These are phyloP conservation scores for Suzukiozyma palmioleophila DNA, from an alignment of 1,139 yeast genomes.

Conservation along the genomic window DNA sequence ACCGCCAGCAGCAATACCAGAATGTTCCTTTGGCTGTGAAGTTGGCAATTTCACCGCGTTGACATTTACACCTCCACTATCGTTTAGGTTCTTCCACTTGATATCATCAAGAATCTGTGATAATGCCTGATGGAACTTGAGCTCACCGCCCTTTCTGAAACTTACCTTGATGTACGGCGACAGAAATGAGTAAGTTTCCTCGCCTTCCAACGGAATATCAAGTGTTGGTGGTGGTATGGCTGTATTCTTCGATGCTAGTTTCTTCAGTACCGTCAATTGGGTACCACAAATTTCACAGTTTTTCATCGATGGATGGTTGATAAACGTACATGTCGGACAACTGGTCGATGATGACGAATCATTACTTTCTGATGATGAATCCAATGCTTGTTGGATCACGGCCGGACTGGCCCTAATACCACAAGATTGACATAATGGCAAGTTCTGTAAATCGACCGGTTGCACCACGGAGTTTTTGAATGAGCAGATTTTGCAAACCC, in stretches of 20 bases:
- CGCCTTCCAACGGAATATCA: slow-evolving; percentile 18
- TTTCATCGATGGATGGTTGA: slow-evolving; percentile 74
- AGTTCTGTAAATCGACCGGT: slow-evolving; percentile 19
- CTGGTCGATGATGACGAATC: slow-evolving; percentile 19
- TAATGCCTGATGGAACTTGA: slow-evolving; percentile 40
- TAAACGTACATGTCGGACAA: slow-evolving; percentile 82
- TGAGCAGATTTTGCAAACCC: slow-evolving; percentile 87
- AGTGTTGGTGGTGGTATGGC: neutral
- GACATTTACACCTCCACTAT: slow-evolving; percentile 36
- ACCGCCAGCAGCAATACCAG: slow-evolving; percentile 12
- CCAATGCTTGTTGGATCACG: slow-evolving; percentile 8
- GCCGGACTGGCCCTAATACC: slow-evolving; percentile 48
- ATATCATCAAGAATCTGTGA: slow-evolving; percentile 39
- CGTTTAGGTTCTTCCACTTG: slow-evolving; percentile 41
- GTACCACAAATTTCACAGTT: slow-evolving; percentile 88
- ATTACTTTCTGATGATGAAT: slow-evolving; percentile 4
- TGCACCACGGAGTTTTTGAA: slow-evolving; percentile 49
- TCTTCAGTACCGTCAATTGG: slow-evolving; percentile 26
- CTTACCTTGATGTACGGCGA: slow-evolving; percentile 50
- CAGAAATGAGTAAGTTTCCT: slow-evolving; percentile 29
- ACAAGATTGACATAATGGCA: slow-evolving; percentile 70
- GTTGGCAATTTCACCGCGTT: slow-evolving; percentile 27
- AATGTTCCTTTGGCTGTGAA: slow-evolving; percentile 3
- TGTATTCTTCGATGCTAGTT: neutral
- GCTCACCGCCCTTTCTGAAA: slow-evolving; percentile 59